Evolutionary conservation across 495 filamentous ascomycete species (phyloP).

Genomic region (Cudoniella acicularis): DNA sequence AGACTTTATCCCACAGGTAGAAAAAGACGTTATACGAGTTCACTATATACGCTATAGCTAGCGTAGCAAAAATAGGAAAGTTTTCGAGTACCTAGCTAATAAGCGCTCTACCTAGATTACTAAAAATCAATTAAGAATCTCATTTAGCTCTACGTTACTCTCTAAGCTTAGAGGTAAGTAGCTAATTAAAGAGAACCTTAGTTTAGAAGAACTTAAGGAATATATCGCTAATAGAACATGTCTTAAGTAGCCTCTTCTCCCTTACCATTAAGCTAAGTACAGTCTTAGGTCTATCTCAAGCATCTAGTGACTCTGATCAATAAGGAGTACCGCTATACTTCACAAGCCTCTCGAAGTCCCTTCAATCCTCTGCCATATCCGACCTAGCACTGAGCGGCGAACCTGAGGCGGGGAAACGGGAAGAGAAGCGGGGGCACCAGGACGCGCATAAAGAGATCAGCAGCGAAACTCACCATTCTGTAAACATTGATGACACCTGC

Average conservation of each 20-base stretch:
- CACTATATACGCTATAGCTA: not conserved
- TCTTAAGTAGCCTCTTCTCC: not conserved
- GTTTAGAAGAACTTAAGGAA: not conserved
- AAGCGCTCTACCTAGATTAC: not conserved
- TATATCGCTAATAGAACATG: not conserved
- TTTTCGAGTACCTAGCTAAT: not conserved
- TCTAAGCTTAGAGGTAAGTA: too few species aligned
- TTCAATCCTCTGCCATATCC: not conserved
- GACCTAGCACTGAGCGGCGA: not conserved
- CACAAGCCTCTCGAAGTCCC: too few species aligned
- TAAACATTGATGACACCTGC: not conserved
- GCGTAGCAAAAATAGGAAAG: not conserved
- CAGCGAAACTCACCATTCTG: conserved; percentile 4
- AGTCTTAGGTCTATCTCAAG: not conserved
- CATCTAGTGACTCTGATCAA: not conserved
- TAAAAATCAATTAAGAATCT: not conserved
- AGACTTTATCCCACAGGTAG: not conserved
- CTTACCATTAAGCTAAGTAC: not conserved
- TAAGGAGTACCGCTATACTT: not conserved
- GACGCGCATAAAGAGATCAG: conserved; percentile 1
- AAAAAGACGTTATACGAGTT: not conserved
- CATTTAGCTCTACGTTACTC: not conserved
- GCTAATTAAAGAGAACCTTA: too few species aligned
- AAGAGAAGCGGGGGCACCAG: conserved; percentile 6
- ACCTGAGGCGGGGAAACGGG: not conserved